Base-by-base conservation (phyloP, 495 filamentous ascomycete genomes). In the Neurospora sp. region DNA sequence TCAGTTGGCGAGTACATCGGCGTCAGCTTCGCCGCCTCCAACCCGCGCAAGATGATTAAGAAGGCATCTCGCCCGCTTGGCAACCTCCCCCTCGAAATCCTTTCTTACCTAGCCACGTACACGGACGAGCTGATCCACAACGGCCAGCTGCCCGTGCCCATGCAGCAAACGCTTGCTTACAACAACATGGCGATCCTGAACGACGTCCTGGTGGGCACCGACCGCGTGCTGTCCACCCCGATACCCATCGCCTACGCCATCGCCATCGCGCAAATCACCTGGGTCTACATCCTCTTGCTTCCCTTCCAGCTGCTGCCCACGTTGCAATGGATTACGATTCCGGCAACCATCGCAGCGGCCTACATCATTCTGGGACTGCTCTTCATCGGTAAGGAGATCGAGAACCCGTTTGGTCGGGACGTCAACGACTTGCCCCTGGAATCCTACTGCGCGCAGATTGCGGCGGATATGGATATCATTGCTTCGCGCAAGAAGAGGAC, bases 351-450 rank as follows among this genome's bases (percentile, higher is more conserved):
- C 31, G 88, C 87, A 74, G 88, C 88, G 54, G 92, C 93, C 7
- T 96, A 97, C 79, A 96, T 96, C 74, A 95, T 97, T 78, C 87
- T 97, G 73, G 93, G 92, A n/a, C 89, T 97, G 73, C 90, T 92
- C 48, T 89, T 92, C 78, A 94, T 94, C 76, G 92, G 94, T 31
- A 89, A 90, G 76, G 92, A 96, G 82, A 91, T 97, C 76, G 93
- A 97, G 80, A 93, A 96, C 79, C 94, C 93, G 9, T 96, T 97
- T 81, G 93, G 94, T 37, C 83, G 89, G 70, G 94, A 96, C 79
- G 92, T 94, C 74, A 96, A 96, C 78, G 94, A 97, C 79, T 85
- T 97, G 16, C 92, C 92, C 10, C 86, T 96, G 0, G 92, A 94
- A 79, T 83, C 83, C 1, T 96, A 91, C 84, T 95, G 93, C 80